Evolutionary conservation across 441 rosid species (phyloP).

Genomic region (Hypseocharis bilobata): DNA sequence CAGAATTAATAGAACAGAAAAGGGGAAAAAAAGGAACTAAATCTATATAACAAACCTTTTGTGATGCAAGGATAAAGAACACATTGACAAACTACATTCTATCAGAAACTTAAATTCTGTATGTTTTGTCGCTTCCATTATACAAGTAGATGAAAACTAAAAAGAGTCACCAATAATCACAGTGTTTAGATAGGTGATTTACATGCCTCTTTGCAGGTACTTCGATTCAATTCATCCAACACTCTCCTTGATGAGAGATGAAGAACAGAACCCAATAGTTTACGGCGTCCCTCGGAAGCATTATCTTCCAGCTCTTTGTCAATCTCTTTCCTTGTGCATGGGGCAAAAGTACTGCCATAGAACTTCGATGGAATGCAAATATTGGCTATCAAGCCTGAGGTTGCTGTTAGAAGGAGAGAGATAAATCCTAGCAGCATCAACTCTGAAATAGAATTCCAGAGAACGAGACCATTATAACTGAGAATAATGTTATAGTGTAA

Average conservation of each 20-base stretch:
- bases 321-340: constrained; percentile 56
- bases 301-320: constrained; percentile 37
- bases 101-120: background rate
- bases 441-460: constrained; percentile 39
- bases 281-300: constrained; percentile 41
- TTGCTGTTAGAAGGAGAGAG: constrained; percentile 77
- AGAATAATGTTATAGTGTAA: background rate
- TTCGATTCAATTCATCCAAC: constrained; percentile 34
- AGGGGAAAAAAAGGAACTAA: background rate
- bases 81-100: background rate
- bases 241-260: constrained; percentile 39
- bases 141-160: background rate
- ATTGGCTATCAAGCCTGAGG: constrained; percentile 61
- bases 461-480: background rate
- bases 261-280: constrained; percentile 34
- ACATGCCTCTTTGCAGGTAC: constrained; percentile 67
- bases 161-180: constrained; percentile 14
- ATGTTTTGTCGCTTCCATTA: background rate
- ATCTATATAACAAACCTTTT: background rate
- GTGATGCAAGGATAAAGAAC: background rate
- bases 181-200: constrained; percentile 12
- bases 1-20: background rate
- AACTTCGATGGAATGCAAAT: constrained; percentile 74
- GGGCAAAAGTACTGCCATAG: constrained; percentile 57
- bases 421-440: constrained; percentile 95